Base-by-base conservation (phyloP, 345 rosid genomes). In the Eucalyptus camaldulensis region DNA sequence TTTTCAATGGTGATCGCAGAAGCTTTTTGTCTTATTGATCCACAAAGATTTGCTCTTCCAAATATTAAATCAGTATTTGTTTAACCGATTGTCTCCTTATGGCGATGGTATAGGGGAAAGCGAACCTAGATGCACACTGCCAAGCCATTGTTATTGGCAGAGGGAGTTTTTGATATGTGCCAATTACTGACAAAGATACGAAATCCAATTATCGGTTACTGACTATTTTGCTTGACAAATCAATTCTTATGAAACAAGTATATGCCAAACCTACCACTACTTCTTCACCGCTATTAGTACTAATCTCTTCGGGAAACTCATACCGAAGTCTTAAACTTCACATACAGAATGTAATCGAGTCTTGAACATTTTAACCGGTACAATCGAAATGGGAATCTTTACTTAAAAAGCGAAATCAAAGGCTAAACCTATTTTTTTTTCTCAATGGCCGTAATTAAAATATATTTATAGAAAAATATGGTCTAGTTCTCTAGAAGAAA, bases 1-100 rank as follows among this genome's bases (percentile, higher is more conserved):
- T 1, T 56, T 56, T 56, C 13, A 24, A 56, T 56, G 0, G 0
- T 24, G 29, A 0, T 56, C 13, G 0, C 6, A 56, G 0, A 25
- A 56, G 3, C 6, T 10, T 25, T 56, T 4, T 24, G 3, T 56
- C 62, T 56, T 0, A 0, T 0, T 10, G 0, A 56, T 9, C 0
- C 62, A 56, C 1, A 6, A 4, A 56, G 0, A 56, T 56, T 22
- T 24, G 6, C 1, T 24, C 12, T 56, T 56, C 13, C 2, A 56
- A 2, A 56, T 56, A 0, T 24, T 56, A 24, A 0, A 56, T 56
- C 6, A 1, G 0, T 56, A 22, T 0, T 10, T 56, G 0, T 56
- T 56, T 22, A 56, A 9, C 13, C 0, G 13, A 56, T 56, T 56
- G 13, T 56, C 29, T 56, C 29, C 0, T 22, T 22, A 22, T 22